Base-by-base conservation (phyloP, 208 protist genomes). In the Acanthamoeba healyi region DNA sequence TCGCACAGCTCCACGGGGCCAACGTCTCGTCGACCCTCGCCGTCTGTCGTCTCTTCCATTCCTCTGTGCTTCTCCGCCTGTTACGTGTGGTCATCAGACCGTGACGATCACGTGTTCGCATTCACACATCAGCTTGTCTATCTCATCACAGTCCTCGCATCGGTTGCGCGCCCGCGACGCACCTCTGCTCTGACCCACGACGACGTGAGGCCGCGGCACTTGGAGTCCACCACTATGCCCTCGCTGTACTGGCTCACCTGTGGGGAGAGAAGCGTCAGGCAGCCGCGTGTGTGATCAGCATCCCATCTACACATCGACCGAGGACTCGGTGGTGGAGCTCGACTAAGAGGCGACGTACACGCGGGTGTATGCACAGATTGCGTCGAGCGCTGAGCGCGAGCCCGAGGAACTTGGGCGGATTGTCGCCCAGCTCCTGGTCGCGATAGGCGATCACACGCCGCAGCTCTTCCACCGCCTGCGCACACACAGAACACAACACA, bases 351-450 rank as follows among this genome's bases (percentile, higher is more conserved):
- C 46, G 44, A 22, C 22, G 38, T 40, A 99, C 98, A 56, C 87
- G 93, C n/a, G 98, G 97, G 92, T 99, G 98, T 58, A 99, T 98
- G 95, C 99, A 99, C 46, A 99, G 77, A 95, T 99, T 99, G 7
- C 94, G 24, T 17, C 98, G 94, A 42, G 96, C 96, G 14, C 95
- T 95, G 36, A 98, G 95, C 6, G 96, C 96, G 14, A 98, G 63
- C 24, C 95, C 95, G 0, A 98, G 77, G n/a, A 97, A 95, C 84
- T 97, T 97, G 51, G 95, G 94, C 56, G 77, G n/a, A 2, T 34
- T 10, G 29, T 91, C 79, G 7, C 79, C 97, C 49, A 93, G 46
- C 65, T 96, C 95, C 82, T 90, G 63, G 26, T 95, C 92, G 51
- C 94, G 95, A 74, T 97, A 98, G 14, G 42, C 61, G 74, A 96